A percentile compares a stretch with the other conserved stretches of the same genome.
These are phyloP conservation scores for Syzygium oleosum DNA, from an alignment of 345 rosid genomes.

Conservation along the genomic window DNA sequence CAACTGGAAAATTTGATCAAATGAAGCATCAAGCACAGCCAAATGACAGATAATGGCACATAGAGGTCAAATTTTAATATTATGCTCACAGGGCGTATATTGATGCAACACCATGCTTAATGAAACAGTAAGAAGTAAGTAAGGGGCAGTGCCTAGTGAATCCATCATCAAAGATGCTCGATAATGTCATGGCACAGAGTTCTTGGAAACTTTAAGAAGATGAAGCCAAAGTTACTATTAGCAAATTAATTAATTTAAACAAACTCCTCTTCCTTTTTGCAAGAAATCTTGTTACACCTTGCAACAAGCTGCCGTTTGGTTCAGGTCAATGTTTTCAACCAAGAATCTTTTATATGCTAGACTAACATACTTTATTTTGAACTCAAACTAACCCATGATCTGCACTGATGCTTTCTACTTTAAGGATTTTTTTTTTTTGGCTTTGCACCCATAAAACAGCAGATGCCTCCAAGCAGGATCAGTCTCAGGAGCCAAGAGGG, in stretches of 20 bases:
- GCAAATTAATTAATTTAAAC: background rate
- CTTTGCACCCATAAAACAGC: background rate
- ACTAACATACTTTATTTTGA: background rate
- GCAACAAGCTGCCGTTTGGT: background rate
- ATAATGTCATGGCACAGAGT: background rate
- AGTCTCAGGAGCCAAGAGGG: background rate
- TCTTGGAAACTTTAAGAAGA: background rate
- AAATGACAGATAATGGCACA: background rate
- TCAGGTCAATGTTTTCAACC: background rate
- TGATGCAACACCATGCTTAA: background rate
- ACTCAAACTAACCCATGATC: background rate
- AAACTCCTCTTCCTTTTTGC: background rate
- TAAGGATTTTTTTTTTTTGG: background rate
- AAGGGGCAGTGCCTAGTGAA: background rate
- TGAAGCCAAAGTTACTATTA: background rate
- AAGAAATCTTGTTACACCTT: background rate
- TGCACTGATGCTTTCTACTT: background rate
- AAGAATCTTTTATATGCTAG: background rate
- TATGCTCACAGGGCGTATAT: background rate
- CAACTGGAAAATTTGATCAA: conserved; percentile 37
- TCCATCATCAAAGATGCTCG: background rate
- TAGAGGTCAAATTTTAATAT: background rate
- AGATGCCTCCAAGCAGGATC: background rate
- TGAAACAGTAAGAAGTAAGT: background rate
- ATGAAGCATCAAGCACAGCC: background rate